Conservation (phyloP, 164 flowering plant species). For the Tetrastigma voinierianum region DNA sequence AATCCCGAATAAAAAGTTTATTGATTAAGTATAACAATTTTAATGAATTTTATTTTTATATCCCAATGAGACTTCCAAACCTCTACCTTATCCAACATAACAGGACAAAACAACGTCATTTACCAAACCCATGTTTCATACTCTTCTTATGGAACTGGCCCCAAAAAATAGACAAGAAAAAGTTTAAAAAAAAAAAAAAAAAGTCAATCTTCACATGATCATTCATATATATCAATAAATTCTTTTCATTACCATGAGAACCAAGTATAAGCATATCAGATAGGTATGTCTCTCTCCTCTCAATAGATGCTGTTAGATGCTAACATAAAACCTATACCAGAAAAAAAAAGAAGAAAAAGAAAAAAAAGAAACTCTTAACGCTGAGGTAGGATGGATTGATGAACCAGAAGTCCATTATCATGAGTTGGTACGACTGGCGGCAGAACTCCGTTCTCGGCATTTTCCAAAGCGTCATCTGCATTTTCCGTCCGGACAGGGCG, state of each 20-base stretch:
- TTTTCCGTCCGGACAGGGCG: conserved; percentile 64
- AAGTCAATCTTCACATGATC: neutral
- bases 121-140: too few species aligned
- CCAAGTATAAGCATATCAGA: neutral
- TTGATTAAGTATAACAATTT: too few species aligned
- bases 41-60: too few species aligned
- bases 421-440: conserved; percentile 3
- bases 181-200: too few species aligned
- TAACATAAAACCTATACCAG: neutral
- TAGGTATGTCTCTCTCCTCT: neutral
- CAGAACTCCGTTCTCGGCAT: conserved; percentile 47
- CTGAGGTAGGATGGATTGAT: conserved; percentile 7
- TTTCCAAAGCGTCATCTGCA: conserved; percentile 45
- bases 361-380: conserved; percentile 6
- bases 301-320: too few species aligned
- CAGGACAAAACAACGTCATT: too few species aligned
- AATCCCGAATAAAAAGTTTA: too few species aligned
- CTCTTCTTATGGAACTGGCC: too few species aligned
- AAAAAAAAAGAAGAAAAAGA: conserved; percentile 3
- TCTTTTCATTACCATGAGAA: neutral
- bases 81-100: too few species aligned
- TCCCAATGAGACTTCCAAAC: too few species aligned
- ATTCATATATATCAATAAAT: neutral
- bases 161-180: too few species aligned
- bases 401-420: neutral